Evolutionary conservation across 192 early-diverging fungal species (phyloP), one percentile per base, ranked within the genome.

Genomic region (Linnemannia zychae): DNA sequence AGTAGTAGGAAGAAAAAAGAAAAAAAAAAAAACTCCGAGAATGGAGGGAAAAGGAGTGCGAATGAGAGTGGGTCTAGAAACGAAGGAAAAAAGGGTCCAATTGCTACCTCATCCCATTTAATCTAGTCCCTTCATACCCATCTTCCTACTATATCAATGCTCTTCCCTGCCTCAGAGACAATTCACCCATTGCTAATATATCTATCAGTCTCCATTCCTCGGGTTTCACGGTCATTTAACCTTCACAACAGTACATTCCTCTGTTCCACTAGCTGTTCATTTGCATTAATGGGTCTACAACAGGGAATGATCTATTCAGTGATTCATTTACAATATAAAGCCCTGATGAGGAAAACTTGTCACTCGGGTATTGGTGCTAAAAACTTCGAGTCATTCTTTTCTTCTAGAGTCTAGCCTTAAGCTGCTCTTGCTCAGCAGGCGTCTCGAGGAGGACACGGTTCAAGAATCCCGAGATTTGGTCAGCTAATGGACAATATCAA

Each of bases 391-490:
- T 0, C 44, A 22, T n/a, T 63, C 31, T 49, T 28, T 67, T 36
- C 13, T 5, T 52, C 48, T 80, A 80, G 4, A 80, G 72, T 69
- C 72, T 49, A 17, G 78, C 72, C 57, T 74, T 74, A 6, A 49
- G 46, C 6, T 33, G 12, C 28, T 79, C 71, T 13, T 31, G 53
- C 24, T 13, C 53, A 28, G 15, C 48, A 15, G 47, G 66, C 38
- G 46, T 40, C n/a, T 22, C 67, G 24, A 34, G 36, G 24, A 34
- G 36, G 2, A 40, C 47, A 3, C 65, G 18, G n/a, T 80, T 72
- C 65, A 80, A 66, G 72, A 80, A 80, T 5, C 47, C 71, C 44
- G 71, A 80, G 71, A 80, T 80, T 7, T 74, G 33, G 22, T 73
- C 46, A 22, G 78, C 78, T 80, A 47, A 1, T 12, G n/a, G 12